Conservation (phyloP, 805 yeast genomes). For the Yarrowia sp. region DNA sequence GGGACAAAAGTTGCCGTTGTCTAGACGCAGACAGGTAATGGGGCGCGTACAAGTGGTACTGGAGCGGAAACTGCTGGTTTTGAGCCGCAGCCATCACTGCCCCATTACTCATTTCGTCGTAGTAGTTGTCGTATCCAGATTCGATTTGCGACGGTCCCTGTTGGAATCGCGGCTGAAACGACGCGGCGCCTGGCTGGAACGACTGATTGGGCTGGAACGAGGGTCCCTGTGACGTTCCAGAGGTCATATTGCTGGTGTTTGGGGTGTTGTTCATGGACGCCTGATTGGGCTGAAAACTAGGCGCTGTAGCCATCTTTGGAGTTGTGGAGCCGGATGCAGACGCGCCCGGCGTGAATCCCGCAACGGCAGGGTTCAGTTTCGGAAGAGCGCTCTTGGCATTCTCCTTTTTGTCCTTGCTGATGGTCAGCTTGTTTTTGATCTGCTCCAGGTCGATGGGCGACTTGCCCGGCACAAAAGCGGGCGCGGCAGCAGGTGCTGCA, state of each 20-base stretch:
- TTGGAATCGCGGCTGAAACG: slow-evolving; percentile 13
- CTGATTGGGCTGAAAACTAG: slow-evolving; percentile 19
- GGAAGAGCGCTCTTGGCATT: slow-evolving; percentile 2
- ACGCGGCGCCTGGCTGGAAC: slow-evolving; percentile 10
- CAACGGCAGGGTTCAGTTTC: slow-evolving; percentile 23
- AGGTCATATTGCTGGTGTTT: background rate
- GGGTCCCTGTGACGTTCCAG: background rate
- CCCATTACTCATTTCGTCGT: slow-evolving; percentile 31
- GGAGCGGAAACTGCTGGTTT: slow-evolving; percentile 36
- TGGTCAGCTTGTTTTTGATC: slow-evolving; percentile 34
- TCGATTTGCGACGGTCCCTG: slow-evolving; percentile 3
- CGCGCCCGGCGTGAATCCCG: slow-evolving; percentile 17
- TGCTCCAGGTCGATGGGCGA: slow-evolving; percentile 30
- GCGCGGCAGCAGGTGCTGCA: background rate
- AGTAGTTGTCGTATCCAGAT: slow-evolving; percentile 20
- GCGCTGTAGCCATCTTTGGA: slow-evolving; percentile 9
- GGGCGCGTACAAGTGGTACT: slow-evolving; percentile 36
- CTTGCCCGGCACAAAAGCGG: slow-evolving; percentile 25
- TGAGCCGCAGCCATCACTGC: slow-evolving; percentile 37
- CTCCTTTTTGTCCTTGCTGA: slow-evolving; percentile 38
- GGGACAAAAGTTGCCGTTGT: slow-evolving; percentile 64
- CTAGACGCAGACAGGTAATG: slow-evolving; percentile 48
- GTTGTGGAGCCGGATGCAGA: background rate
- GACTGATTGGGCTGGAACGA: background rate
- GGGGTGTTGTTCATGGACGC: background rate